phyloP scores from a whole-genome alignment of 257 asterid species.

The Petunia secreta region DNA sequence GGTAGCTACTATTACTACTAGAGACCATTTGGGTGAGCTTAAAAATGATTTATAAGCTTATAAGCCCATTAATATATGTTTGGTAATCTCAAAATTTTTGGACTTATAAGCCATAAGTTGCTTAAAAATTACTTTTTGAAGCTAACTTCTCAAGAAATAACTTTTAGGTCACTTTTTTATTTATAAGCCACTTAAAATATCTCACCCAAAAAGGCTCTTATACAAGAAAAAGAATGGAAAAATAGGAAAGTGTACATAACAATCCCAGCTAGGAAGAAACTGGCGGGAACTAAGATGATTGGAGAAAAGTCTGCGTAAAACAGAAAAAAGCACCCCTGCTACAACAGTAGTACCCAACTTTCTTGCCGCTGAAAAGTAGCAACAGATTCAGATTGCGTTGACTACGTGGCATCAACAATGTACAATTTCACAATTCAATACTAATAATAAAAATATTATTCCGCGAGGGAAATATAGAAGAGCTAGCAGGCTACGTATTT shows the following conservation, averaged over 20 bases:
- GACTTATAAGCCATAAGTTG: no score
- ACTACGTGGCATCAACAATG: constrained; percentile 32
- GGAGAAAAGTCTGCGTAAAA: constrained; percentile 4
- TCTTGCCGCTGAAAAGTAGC: background rate
- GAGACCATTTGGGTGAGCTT: no score
- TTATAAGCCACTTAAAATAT: no score
- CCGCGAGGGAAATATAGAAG: background rate
- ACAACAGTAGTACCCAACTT: constrained; percentile 23
- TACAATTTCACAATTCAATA: background rate
- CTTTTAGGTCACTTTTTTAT: no score
- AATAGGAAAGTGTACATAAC: background rate
- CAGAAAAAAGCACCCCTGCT: background rate
- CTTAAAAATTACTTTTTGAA: no score
- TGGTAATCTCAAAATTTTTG: no score
- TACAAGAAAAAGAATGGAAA: background rate
- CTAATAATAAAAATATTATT: background rate
- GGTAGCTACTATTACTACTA: no score
- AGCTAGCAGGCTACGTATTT: constrained; percentile 1
- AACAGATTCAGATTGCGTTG: constrained; percentile 29
- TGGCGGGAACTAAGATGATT: constrained; percentile 39
- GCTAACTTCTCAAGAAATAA: no score
- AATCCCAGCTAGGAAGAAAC: background rate
- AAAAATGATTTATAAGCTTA: no score
- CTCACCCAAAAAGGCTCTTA: no score
- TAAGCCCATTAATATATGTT: no score